A percentile compares a stretch with the other conserved stretches of the same genome.
These are phyloP conservation scores for Candida odintsovae DNA, from an alignment of 805 yeast genomes.

Conservation along the genomic window DNA sequence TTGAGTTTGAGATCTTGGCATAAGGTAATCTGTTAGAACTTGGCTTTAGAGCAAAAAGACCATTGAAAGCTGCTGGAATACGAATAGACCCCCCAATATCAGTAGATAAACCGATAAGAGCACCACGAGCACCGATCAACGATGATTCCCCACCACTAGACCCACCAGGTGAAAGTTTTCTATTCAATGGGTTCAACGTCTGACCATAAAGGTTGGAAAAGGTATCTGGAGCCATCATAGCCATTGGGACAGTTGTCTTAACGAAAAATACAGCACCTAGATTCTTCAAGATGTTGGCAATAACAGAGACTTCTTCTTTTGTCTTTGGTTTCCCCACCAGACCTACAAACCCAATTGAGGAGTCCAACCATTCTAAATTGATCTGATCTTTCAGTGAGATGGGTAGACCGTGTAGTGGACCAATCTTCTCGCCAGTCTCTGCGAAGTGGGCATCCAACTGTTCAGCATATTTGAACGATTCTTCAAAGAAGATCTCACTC, in stretches of 20 bases:
- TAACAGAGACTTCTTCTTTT: slow-evolving; percentile 35
- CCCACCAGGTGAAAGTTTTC: slow-evolving; percentile 60
- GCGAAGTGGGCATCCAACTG: slow-evolving; percentile 47
- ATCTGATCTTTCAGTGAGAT: slow-evolving; percentile 62
- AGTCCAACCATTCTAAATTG: slow-evolving; percentile 42
- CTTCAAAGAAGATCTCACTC: slow-evolving; percentile 56
- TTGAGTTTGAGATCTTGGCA: slow-evolving; percentile 21
- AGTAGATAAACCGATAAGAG: slow-evolving; percentile 57
- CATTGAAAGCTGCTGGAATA: slow-evolving; percentile 60
- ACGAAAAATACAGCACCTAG: slow-evolving; percentile 49
- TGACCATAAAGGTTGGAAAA: slow-evolving; percentile 52
- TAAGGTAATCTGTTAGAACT: slow-evolving; percentile 43
- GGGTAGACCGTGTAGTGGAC: slow-evolving; percentile 68
- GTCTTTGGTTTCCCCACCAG: slow-evolving; percentile 9
- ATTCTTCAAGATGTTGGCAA: slow-evolving; percentile 31
- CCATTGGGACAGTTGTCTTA: slow-evolving; percentile 62
- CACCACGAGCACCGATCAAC: slow-evolving; percentile 48
- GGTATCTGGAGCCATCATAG: slow-evolving; percentile 63
- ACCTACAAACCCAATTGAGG: slow-evolving; percentile 55
- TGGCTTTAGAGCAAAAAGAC: slow-evolving; percentile 55
- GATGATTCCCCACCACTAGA: slow-evolving; percentile 72
- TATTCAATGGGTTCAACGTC: slow-evolving; percentile 51
- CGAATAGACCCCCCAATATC: slow-evolving; percentile 71
- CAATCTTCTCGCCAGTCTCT: slow-evolving; percentile 43
- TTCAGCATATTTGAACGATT: slow-evolving; percentile 48